Evolutionary conservation across 106 monocot genomes (phyloP).

Genomic region (Amphibolis antarctica): DNA sequence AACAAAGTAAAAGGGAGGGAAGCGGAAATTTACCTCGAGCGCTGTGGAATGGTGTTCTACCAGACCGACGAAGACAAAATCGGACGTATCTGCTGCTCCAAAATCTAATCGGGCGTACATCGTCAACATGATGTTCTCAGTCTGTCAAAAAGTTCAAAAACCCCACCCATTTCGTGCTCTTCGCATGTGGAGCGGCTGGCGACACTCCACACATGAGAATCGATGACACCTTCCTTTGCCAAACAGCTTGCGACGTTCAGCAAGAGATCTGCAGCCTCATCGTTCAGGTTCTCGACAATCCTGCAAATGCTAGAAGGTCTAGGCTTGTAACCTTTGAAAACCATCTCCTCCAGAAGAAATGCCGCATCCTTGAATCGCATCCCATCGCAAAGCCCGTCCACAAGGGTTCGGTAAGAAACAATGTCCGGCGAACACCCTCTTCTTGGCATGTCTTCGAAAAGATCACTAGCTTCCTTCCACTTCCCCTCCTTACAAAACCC

Average conservation of each 20-base stretch:
- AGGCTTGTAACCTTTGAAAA: slow-evolving; percentile 46
- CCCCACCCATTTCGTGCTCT: background rate
- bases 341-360: slow-evolving; percentile 55
- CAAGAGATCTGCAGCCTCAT: background rate
- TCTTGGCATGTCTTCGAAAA: slow-evolving; percentile 81
- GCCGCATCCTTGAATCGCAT: slow-evolving; percentile 25
- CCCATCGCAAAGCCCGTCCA: slow-evolving; percentile 42
- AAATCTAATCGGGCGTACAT: too few species aligned
- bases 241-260: background rate
- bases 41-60: too few species aligned
- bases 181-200: background rate
- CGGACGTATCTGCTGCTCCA: too few species aligned
- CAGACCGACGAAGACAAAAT: too few species aligned
- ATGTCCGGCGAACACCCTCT: slow-evolving; percentile 53
- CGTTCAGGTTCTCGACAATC: slow-evolving; percentile 29
- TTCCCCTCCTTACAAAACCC: slow-evolving; percentile 35
- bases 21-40: too few species aligned
- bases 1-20: too few species aligned
- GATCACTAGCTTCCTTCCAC: slow-evolving; percentile 45
- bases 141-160: background rate
- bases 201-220: background rate
- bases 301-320: slow-evolving; percentile 17
- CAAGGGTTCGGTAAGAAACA: slow-evolving; percentile 36
- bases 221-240: background rate
- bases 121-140: background rate